Evolutionary conservation across 78 protist species (phyloP), one percentile per base, ranked within the genome.

Genomic region (Polysphondylium violaceum): DNA sequence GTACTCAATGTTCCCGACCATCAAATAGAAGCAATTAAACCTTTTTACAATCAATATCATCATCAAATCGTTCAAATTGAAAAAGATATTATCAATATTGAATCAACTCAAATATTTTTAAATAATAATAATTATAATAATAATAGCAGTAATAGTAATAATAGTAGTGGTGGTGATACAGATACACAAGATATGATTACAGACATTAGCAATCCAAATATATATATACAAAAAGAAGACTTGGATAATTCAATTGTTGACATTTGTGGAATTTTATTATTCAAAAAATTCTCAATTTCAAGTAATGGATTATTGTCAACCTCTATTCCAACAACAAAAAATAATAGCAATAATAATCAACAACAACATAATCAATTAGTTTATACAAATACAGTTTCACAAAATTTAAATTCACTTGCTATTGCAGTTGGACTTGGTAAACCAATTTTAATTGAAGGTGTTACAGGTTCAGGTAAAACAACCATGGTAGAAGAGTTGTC

Each of bases 381-480:
- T 58, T 63, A 87, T 50, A 96, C 95, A 29, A 68, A 8, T 5
- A 95, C 97, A 11, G 92, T 95, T 11, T 35, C 38, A 2, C 56
- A 69, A 27, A 96, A 96, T 74, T 44, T 96, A 61, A 87, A 78
- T 50, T 65, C 76, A 29, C 87, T 95, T 21, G 97, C 96, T n/a
- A 72, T 93, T 71, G 96, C 96, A 7, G 47, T 95, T 21, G 71
- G 93, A 8, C 95, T 85, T 25, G 92, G 95, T 14, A 36, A 43
- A 63, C 96, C 98, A 21, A 79, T 97, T 19, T 83, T 98, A 67
- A 73, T 98, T 19, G 87, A 71, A 65, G 99, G 99, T 11, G 87
- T 76, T 17, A 76, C 98, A 0, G 99, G 99, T 16, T 38, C 93
- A 5, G 99, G 99, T 65, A 98, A 98, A 74, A 96, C 98, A 8